Conservation (phyloP, 495 filamentous ascomycete species). For the Aspergillus hancockii region DNA sequence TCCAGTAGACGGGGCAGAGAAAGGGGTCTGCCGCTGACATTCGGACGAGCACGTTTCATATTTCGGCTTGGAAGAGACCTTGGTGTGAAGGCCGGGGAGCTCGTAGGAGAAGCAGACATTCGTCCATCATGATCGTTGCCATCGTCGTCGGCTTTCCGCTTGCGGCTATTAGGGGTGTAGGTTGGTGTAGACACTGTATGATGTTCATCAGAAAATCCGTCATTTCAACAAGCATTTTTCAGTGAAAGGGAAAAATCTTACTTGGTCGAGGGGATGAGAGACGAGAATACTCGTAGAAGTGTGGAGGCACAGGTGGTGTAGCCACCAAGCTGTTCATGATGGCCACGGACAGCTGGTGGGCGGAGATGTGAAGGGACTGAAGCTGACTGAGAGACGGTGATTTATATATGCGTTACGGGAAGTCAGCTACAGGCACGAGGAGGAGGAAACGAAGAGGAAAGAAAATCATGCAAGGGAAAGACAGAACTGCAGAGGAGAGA, state of each 20-base stretch:
- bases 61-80: conserved; percentile 66
- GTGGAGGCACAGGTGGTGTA: conserved; percentile 70
- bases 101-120: conserved; percentile 83
- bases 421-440: conserved; percentile 16
- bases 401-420: conserved; percentile 24
- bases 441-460: conserved; percentile 13
- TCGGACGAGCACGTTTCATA: conserved; percentile 64
- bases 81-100: conserved; percentile 70
- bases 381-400: conserved; percentile 20
- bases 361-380: conserved; percentile 23
- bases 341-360: conserved; percentile 40
- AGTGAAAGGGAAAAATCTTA: conserved; percentile 38
- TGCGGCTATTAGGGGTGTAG: conserved; percentile 59
- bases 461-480: conserved; percentile 27
- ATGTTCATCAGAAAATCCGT: conserved; percentile 23
- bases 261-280: conserved; percentile 70
- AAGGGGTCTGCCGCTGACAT: conserved; percentile 76
- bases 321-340: conserved; percentile 66
- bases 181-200: conserved; percentile 55
- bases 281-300: conserved; percentile 71
- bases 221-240: not conserved
- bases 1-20: conserved; percentile 82
- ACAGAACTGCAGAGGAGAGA: conserved; percentile 24
- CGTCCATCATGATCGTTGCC: conserved; percentile 65
- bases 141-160: conserved; percentile 89